These are phyloP conservation scores for Excoecaria cochinchinensis DNA, from an alignment of 345 rosid species.

Conservation along the genomic window DNA sequence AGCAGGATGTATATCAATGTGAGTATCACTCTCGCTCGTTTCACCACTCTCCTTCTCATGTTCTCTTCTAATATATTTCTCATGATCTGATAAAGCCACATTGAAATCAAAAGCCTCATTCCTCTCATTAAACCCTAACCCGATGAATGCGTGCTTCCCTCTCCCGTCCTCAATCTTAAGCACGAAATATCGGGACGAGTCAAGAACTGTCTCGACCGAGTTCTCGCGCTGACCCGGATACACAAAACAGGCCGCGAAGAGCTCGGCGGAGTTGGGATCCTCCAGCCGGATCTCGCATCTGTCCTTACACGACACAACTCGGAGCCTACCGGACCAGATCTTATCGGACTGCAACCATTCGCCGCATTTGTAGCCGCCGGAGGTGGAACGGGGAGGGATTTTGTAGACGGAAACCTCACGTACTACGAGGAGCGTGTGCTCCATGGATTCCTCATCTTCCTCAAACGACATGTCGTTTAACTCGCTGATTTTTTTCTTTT, in stretches of 20 bases:
- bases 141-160: constrained; percentile 95
- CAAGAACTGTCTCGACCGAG: constrained; percentile 94
- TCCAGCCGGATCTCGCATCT: constrained; percentile 98
- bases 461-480: constrained; percentile 65
- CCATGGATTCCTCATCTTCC: constrained; percentile 72
- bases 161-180: constrained; percentile 90
- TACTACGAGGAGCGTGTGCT: constrained; percentile 93
- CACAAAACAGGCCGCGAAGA: constrained; percentile 94
- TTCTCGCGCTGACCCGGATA: constrained; percentile 78
- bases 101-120: constrained; percentile 99
- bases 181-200: constrained; percentile 93
- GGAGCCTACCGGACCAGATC: constrained; percentile 99
- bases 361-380: constrained; percentile 98
- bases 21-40: constrained; percentile 55
- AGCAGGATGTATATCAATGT: constrained; percentile 95
- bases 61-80: constrained; percentile 81
- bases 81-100: constrained; percentile 96
- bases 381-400: constrained; percentile 90
- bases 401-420: constrained; percentile 91
- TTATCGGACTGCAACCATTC: constrained; percentile 98
- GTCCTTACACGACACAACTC: constrained; percentile 90
- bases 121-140: constrained; percentile 87
- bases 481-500: not conserved
- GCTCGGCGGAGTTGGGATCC: constrained; percentile 86
- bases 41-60: constrained; percentile 72